Conservation (phyloP, 1,139 yeast genomes). For the Eremothecium sinecaudum region DNA sequence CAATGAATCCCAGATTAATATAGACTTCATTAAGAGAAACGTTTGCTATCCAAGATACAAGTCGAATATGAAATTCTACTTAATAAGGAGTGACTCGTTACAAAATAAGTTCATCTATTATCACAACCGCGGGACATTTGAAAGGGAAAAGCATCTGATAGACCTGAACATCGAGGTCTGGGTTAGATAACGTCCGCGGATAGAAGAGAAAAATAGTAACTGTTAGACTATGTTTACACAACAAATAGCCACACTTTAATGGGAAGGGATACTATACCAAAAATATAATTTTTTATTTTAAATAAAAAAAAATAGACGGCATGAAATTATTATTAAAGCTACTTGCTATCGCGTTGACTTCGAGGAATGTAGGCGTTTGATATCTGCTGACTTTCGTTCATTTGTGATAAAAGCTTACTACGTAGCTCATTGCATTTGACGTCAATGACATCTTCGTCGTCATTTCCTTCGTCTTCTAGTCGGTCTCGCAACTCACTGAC, state of each 20-base stretch:
- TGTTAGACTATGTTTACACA: too few relatives aligned
- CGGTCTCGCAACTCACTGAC: slow-evolving; percentile 20
- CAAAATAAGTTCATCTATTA: slow-evolving; percentile 9
- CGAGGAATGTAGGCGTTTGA: background rate
- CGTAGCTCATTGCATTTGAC: slow-evolving; percentile 15
- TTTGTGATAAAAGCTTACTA: slow-evolving; percentile 5
- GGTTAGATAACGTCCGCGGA: slow-evolving; percentile 4
- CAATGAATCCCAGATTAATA: slow-evolving; percentile 10
- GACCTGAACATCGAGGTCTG: slow-evolving; percentile 5
- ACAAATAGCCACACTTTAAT: too few relatives aligned
- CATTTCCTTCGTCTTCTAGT: slow-evolving; percentile 18
- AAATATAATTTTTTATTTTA: too few relatives aligned
- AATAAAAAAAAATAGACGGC: too few relatives aligned
- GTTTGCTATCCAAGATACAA: slow-evolving; percentile 40
- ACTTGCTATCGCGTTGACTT: background rate
- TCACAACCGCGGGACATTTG: slow-evolving; percentile 6
- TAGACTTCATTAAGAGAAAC: slow-evolving; percentile 29
- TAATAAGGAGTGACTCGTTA: slow-evolving; percentile 18
- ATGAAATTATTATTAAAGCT: too few relatives aligned
- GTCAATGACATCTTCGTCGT: slow-evolving; percentile 16
- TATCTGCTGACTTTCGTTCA: slow-evolving; percentile 1
- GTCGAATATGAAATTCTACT: slow-evolving; percentile 37
- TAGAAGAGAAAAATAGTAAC: too few relatives aligned
- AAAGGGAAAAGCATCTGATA: slow-evolving; percentile 5
- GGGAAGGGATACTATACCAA: too few relatives aligned